Base-by-base conservation (phyloP, 345 rosid genomes). In the Citrus trifoliata region DNA sequence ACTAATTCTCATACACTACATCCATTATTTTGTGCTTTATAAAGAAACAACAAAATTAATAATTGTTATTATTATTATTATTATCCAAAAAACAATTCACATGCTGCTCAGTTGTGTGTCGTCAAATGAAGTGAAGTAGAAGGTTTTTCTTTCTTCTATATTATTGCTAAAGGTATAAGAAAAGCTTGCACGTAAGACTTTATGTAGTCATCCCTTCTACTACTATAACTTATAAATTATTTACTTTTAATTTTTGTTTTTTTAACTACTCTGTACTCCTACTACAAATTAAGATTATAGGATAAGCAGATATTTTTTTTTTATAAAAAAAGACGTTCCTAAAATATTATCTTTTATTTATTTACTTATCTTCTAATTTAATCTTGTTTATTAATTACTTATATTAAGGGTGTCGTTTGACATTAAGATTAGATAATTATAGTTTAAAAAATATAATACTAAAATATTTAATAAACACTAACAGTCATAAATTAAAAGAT, bases 351-450 rank as follows among this genome's bases (percentile, higher is more conserved):
- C 1, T 42, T 42, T 42, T 42, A 0, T 12, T 42, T 42, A 0
- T 42, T 42, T 42, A 42, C 14, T 46, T 46, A 1, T 5, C 7
- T 51, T 51, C 0, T 5, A 51, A 51, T 14, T 51, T 18, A 16
- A 51, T 51, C 7, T 53, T 18, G 0, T 53, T 53, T 53, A 4
- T 37, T 10, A 12, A 64, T 28, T 46, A 46, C 0, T 13, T 46
- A 0, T 46, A 46, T 35, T 35, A 35, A 35, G 1, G 7, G 7
- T 35, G 7, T n/a, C 0, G 0, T 35, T 35, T 35, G 0, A 0
- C 0, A 35, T 35, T 35, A 7, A 35, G 0, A 1, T 35, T 35
- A 0, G 1, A 5, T 5, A 33, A 5, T 33, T 33, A 33, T 33
- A 33, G 1, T 33, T 33, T 33, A 33, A 33, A 33, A 33, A 0